A percentile compares a stretch with the other conserved stretches of the same genome.
These are phyloP conservation scores for Ceratocystiopsis sp. DNA, from an alignment of 2,329 filamentous ascomycete genomes.

Conservation along the genomic window DNA sequence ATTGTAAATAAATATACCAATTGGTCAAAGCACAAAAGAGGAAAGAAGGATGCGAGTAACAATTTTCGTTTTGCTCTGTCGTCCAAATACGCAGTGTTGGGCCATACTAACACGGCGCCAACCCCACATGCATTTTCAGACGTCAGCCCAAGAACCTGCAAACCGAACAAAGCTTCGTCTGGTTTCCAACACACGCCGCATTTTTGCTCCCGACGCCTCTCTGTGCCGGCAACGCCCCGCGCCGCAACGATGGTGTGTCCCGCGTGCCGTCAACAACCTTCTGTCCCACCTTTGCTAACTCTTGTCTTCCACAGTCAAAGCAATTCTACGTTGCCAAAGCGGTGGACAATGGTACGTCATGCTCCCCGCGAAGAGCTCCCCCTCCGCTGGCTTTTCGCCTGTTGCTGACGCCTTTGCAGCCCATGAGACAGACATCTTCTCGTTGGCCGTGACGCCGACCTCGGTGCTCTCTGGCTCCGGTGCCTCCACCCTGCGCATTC, in stretches of 20 bases:
- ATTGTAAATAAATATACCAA: too few species aligned
- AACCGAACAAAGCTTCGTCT: too few species aligned
- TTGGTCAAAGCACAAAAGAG: too few species aligned
- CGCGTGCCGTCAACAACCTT: too few species aligned
- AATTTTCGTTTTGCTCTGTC: too few species aligned
- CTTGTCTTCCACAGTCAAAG: conserved; percentile 56
- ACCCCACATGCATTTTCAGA: too few species aligned
- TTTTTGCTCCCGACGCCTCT: too few species aligned
- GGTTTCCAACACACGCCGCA: too few species aligned
- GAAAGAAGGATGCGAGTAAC: too few species aligned
- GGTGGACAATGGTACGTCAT: conserved; percentile 55
- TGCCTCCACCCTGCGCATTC: conserved; percentile 62
- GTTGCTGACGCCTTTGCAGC: conserved; percentile 28
- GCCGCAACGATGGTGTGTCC: too few species aligned
- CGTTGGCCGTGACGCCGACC: conserved; percentile 56
- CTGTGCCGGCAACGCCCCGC: too few species aligned
- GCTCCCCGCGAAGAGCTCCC: background rate
- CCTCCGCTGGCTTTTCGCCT: background rate
- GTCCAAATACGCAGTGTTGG: background rate
- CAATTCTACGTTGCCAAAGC: conserved; percentile 93
- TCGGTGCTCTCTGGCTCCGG: conserved; percentile 73
- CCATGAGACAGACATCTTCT: conserved; percentile 72
- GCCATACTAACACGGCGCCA: background rate
- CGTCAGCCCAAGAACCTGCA: too few species aligned
- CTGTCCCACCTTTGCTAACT: background rate